Percentiles rank a stretch among this genome's conserved stretches.
These are phyloP conservation scores for Fusarium solani-melongenae DNA, from an alignment of 2,329 filamentous ascomycete species.

Conservation along the genomic window DNA sequence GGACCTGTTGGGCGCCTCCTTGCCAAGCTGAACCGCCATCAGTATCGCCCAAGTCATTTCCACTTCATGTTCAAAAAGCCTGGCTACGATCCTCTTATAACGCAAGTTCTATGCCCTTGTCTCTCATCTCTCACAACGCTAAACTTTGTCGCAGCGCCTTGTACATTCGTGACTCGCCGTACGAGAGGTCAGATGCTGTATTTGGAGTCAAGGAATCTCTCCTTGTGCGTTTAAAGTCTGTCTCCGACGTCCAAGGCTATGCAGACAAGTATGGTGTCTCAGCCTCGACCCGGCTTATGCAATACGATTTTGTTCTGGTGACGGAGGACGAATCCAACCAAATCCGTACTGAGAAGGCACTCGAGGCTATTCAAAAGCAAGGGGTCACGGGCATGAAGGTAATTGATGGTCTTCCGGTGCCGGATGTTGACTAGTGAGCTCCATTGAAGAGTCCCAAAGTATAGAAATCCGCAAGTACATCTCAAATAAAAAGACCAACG, in stretches of 20 bases:
- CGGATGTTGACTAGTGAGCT: background rate
- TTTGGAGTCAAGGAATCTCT: conserved; percentile 88
- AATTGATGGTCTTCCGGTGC: background rate
- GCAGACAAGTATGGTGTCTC: conserved; percentile 12
- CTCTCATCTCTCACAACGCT: conserved; percentile 53
- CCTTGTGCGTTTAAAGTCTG: conserved; percentile 67
- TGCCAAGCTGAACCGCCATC: conserved; percentile 72
- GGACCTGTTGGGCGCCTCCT: conserved; percentile 83
- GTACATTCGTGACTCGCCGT: conserved; percentile 81
- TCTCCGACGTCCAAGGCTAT: conserved; percentile 10
- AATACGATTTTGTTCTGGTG: conserved; percentile 24
- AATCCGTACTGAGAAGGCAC: conserved; percentile 16
- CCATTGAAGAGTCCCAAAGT: background rate
- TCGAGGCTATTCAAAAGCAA: conserved; percentile 25
- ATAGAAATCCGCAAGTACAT: background rate
- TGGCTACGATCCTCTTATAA: conserved; percentile 22
- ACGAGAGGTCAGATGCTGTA: conserved; percentile 82
- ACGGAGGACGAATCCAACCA: conserved; percentile 11
- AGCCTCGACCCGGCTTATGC: conserved; percentile 1
- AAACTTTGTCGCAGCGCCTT: conserved; percentile 59
- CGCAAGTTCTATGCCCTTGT: background rate
- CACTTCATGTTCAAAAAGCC: conserved; percentile 85
- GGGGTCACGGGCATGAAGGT: conserved; percentile 1
- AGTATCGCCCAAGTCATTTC: conserved; percentile 81
- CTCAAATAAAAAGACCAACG: no score